Evolutionary conservation across 257 asterid species (phyloP).

Genomic region (Forsythia viridissima): DNA sequence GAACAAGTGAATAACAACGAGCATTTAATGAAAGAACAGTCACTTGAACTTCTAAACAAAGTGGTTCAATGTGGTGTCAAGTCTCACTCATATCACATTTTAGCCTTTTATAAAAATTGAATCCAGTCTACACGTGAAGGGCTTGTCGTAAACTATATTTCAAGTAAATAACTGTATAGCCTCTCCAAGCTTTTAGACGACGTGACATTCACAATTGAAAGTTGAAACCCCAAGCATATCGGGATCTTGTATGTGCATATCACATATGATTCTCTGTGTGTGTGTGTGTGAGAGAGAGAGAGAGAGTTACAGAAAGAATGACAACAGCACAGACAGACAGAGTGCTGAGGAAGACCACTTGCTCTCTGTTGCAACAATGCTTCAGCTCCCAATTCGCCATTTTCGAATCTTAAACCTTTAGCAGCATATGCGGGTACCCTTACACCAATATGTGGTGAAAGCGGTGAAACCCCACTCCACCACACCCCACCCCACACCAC

Average conservation of each 20-base stretch:
- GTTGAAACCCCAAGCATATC: neutral
- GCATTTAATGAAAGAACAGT: neutral
- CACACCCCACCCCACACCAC: neutral
- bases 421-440: neutral
- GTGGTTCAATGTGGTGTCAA: too few species aligned
- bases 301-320: conserved; percentile 43
- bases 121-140: too few species aligned
- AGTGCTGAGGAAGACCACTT: conserved; percentile 43
- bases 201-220: neutral
- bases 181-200: neutral
- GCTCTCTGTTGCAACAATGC: conserved; percentile 55
- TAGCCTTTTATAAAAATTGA: too few species aligned
- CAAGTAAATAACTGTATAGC: too few species aligned
- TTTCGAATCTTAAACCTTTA: neutral
- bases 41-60: too few species aligned
- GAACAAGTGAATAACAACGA: neutral
- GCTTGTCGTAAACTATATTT: too few species aligned
- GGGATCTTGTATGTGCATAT: neutral
- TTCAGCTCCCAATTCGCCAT: conserved; percentile 53
- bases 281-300: neutral
- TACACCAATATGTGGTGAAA: neutral
- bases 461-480: neutral
- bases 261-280: neutral
- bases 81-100: too few species aligned
- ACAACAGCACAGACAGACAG: conserved; percentile 45